Percentiles rank a stretch among this genome's conserved stretches.
phyloP scores from a whole-genome alignment of 2,329 filamentous ascomycete genomes.

The Neophaeococcomyces mojaviensis region DNA sequence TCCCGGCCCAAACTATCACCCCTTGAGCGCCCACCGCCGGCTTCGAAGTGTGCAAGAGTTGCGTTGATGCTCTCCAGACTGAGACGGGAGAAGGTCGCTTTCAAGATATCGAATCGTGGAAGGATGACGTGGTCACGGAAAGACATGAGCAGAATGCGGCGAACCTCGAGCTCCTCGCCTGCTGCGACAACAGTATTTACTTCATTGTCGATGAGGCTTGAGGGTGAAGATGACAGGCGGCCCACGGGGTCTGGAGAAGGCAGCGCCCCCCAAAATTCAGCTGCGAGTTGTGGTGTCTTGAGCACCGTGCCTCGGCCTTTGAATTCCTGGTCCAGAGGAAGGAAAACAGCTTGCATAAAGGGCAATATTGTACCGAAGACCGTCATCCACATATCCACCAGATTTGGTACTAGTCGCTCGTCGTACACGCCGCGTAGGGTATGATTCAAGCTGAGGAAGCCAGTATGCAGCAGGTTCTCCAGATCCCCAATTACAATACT shows the following conservation, averaged over 20 bases:
- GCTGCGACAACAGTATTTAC: constrained; percentile 31
- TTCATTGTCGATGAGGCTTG: constrained; percentile 10
- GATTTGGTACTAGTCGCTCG: constrained; percentile 76
- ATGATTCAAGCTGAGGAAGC: constrained; percentile 79
- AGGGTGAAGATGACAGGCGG: constrained; percentile 29
- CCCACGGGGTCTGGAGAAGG: constrained; percentile 37
- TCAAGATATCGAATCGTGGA: constrained; percentile 79
- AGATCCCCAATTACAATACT: constrained; percentile 56
- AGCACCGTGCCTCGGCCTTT: constrained; percentile 75
- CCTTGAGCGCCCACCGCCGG: constrained; percentile 22
- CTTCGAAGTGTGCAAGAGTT: constrained; percentile 36
- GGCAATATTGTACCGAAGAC: constrained; percentile 86
- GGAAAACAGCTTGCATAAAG: constrained; percentile 89
- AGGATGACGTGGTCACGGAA: constrained; percentile 87
- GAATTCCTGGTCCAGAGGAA: constrained; percentile 89
- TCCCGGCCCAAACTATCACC: constrained; percentile 30
- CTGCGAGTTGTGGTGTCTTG: constrained; percentile 61
- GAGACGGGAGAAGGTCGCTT: constrained; percentile 81
- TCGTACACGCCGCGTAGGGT: constrained; percentile 72
- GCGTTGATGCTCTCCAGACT: constrained; percentile 70
- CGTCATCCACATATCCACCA: constrained; percentile 91
- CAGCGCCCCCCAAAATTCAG: constrained; percentile 82
- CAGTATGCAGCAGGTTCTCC: constrained; percentile 56
- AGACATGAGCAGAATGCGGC: constrained; percentile 77
- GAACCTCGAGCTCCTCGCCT: constrained; percentile 66